A percentile compares a stretch with the other conserved stretches of the same genome.
phyloP scores from a whole-genome alignment of 2,329 filamentous ascomycete species.

The Monosporascus sp. region DNA sequence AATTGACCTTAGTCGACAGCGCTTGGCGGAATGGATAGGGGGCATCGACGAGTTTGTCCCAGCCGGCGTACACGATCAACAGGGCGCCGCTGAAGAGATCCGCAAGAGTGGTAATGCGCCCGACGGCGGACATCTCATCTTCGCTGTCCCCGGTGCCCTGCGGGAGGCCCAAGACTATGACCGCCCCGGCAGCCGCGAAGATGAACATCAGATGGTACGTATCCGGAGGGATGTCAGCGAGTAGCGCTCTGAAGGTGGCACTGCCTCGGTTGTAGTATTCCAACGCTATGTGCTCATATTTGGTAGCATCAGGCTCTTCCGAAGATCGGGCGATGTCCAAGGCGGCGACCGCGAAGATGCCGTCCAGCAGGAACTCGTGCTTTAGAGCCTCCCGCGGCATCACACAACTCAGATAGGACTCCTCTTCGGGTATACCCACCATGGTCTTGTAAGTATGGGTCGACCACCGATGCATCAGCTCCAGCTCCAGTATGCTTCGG shows the following conservation, averaged over 20 bases:
- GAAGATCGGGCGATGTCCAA: constrained; percentile 25
- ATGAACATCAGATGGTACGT: constrained; percentile 26
- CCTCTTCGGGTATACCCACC: constrained; percentile 31
- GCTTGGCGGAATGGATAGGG: constrained; percentile 15
- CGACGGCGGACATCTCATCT: constrained; percentile 13
- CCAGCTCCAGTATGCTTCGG: constrained; percentile 34
- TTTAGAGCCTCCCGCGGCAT: constrained; percentile 30
- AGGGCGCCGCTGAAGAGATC: constrained; percentile 21
- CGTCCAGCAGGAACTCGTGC: constrained; percentile 34
- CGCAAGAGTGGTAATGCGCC: constrained; percentile 17
- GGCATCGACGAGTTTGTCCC: constrained; percentile 19
- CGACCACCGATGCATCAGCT: constrained; percentile 47
- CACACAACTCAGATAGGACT: constrained; percentile 26
- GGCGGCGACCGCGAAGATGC: constrained; percentile 29
- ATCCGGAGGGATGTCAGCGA: constrained; percentile 22
- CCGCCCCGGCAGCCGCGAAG: constrained; percentile 22
- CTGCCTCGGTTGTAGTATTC: constrained; percentile 29
- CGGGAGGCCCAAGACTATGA: constrained; percentile 24
- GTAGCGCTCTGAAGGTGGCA: constrained; percentile 22
- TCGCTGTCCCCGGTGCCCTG: constrained; percentile 12
- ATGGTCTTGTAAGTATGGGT: constrained; percentile 37
- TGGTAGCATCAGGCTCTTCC: constrained; percentile 10
- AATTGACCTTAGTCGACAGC: neutral
- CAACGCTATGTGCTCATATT: constrained; percentile 26
- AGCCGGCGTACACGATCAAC: constrained; percentile 17